Evolutionary conservation across 2,329 filamentous ascomycete species (phyloP).

Genomic region (Cladorrhinum sp.): DNA sequence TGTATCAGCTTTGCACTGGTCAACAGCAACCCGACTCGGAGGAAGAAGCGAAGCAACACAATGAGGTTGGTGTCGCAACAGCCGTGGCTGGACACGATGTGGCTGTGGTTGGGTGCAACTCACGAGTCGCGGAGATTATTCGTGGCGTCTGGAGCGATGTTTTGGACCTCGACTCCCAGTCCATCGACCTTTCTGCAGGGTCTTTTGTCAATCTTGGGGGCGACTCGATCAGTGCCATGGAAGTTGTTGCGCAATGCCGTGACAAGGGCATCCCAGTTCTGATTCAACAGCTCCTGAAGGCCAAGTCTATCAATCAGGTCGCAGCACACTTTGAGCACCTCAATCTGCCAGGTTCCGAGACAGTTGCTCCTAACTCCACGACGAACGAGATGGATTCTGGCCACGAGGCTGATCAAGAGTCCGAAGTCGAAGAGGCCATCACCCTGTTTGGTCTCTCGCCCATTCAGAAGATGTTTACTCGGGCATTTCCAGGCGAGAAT

Average conservation of each 20-base stretch:
- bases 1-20: conserved; percentile 28
- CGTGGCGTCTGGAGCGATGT: neutral
- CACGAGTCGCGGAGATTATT: neutral
- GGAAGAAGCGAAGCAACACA: conserved; percentile 36
- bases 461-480: conserved; percentile 39
- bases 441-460: conserved; percentile 41
- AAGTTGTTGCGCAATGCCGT: conserved; percentile 42
- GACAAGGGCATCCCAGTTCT: conserved; percentile 37
- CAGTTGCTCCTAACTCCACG: conserved; percentile 14
- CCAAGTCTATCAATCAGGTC: conserved; percentile 18
- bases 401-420: conserved; percentile 15
- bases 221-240: conserved; percentile 47
- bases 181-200: neutral
- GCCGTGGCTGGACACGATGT: neutral
- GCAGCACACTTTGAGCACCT: conserved; percentile 4
- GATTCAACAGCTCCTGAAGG: conserved; percentile 42
- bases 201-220: conserved; percentile 37
- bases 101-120: neutral
- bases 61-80: conserved; percentile 23
- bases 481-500: conserved; percentile 37
- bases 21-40: conserved; percentile 34
- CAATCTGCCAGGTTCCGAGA: conserved; percentile 17
- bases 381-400: neutral
- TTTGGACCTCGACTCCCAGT: neutral
- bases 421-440: conserved; percentile 20